These are phyloP conservation scores for Caulochytrium protostelioides DNA, from an alignment of 371 early-diverging fungal species.

Conservation along the genomic window DNA sequence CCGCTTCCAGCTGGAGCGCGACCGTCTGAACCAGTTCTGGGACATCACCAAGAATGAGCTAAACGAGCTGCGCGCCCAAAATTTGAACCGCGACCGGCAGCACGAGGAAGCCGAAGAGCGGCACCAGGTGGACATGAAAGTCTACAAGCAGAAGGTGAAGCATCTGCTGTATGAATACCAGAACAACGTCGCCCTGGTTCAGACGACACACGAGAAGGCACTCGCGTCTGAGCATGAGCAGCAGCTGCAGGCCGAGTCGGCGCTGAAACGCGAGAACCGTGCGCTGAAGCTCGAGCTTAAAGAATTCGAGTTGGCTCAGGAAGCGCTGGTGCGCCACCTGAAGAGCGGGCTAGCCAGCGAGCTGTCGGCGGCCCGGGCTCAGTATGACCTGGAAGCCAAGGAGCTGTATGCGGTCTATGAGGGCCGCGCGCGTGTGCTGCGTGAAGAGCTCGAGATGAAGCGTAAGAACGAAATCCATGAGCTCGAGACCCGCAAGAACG, in stretches of 20 bases:
- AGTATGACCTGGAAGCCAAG: constrained; percentile 27
- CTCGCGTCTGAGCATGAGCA: constrained; percentile 28
- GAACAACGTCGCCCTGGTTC: constrained; percentile 36
- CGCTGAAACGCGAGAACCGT: constrained; percentile 28
- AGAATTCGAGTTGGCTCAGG: constrained; percentile 30
- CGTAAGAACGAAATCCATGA: constrained; percentile 37
- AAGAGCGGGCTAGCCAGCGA: constrained; percentile 27
- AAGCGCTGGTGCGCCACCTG: constrained; percentile 25
- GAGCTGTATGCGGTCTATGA: constrained; percentile 34
- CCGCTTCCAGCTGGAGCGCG: constrained; percentile 31
- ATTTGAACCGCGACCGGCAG: constrained; percentile 30
- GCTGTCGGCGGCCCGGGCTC: constrained; percentile 20
- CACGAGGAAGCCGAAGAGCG: constrained; percentile 34
- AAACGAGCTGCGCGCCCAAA: constrained; percentile 13
- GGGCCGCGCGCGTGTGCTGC: constrained; percentile 23
- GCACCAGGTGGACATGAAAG: constrained; percentile 37
- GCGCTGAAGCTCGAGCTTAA: constrained; percentile 29
- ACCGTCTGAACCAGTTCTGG: constrained; percentile 23
- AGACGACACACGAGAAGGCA: constrained; percentile 26
- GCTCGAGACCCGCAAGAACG: constrained; percentile 38
- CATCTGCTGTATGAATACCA: constrained; percentile 40
- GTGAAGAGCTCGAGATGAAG: constrained; percentile 33
- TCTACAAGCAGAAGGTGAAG: constrained; percentile 41
- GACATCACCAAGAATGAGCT: constrained; percentile 30
- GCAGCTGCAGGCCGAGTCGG: constrained; percentile 15